Evolutionary conservation across 164 flowering plant species (phyloP).

Genomic region (Chloranthus sessilifolius): DNA sequence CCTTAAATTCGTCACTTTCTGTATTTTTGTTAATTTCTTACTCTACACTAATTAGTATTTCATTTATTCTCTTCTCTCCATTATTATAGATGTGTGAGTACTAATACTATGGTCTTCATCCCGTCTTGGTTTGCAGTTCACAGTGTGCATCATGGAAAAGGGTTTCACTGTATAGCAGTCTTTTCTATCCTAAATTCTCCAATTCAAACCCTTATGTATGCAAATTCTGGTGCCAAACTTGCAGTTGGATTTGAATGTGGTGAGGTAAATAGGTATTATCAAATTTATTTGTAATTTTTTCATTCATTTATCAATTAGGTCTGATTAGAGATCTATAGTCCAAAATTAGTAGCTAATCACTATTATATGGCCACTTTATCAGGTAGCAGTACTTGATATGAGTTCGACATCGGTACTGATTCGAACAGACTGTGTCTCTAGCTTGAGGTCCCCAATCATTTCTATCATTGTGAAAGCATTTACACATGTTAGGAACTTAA

Average conservation of each 20-base stretch:
- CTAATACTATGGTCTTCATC: not conserved
- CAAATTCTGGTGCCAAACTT: slow-evolving; percentile 52
- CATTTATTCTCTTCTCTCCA: not conserved
- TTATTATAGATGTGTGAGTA: slow-evolving; percentile 1
- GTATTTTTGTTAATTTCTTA: not conserved
- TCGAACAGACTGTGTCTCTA: slow-evolving; percentile 34
- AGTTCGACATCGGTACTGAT: slow-evolving; percentile 41
- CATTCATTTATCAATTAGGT: too few relatives aligned
- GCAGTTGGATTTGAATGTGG: slow-evolving; percentile 76
- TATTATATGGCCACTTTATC: slow-evolving; percentile 19
- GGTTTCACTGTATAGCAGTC: slow-evolving; percentile 42
- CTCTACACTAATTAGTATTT: not conserved
- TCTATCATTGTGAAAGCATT: slow-evolving; percentile 33
- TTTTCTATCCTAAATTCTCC: slow-evolving; percentile 59
- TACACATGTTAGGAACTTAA: slow-evolving; percentile 12
- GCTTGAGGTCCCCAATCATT: slow-evolving; percentile 42
- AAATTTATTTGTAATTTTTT: too few relatives aligned
- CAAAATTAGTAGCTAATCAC: too few relatives aligned
- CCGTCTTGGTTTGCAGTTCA: slow-evolving; percentile 30
- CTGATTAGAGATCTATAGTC: too few relatives aligned
- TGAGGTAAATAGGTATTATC: slow-evolving; percentile 66
- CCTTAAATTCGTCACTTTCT: not conserved
- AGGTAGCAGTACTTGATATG: slow-evolving; percentile 71
- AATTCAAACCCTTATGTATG: slow-evolving; percentile 39
- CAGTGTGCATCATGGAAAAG: slow-evolving; percentile 29